Evolutionary conservation across 1,284 basidiomycete genomes (phyloP), one percentile per base, ranked within the genome.

Genomic region (Tilletia setariae): DNA sequence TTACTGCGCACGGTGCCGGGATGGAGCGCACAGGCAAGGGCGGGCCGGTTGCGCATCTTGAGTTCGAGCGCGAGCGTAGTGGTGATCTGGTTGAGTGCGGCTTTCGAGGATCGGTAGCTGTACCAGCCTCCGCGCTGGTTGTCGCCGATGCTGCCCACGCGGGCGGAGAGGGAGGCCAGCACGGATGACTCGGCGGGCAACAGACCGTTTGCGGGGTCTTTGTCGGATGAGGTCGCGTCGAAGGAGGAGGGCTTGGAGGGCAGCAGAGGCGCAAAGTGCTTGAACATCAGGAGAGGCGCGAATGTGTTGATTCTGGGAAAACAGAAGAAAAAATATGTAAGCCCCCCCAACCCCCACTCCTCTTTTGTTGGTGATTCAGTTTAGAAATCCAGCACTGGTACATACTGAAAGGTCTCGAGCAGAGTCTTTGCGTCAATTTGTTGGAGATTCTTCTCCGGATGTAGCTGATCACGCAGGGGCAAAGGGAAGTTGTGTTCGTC

Each of bases 51-150:
- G 74, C 86, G 86, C 56, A 81, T 69, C 80, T 86, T 84, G 70
- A 91, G 84, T 76, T 91, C 88, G 68, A 88, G 83, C 77, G 90
- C 87, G 70, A 90, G 87, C 1, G 88, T 90, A 69, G 87, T 87
- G 76, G 90, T 84, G 63, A 89, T 85, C 80, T 91, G 89, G 78
- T 91, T 90, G 68, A 91, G 85, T 53, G 90, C 90, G 0, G 90
- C 88, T 80, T 91, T 91, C 67, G 89, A 90, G 67, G 89, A 85
- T 53, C 90, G 86, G 79, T 91, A 91, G 30, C 87, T 89, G 80
- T 89, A 90, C 90, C 90, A 91, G 35, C 85, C 88, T 7, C 89
- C 89, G 63, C 84, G 85, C 42, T 82, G 81, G 78, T 90, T 90
- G 77, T 90, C 88, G 19, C 84, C 84, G 69, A 89, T 86, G 56